Evolutionary conservation across 164 flowering plant species (phyloP).

Genomic region (Nelumbo lutea): DNA sequence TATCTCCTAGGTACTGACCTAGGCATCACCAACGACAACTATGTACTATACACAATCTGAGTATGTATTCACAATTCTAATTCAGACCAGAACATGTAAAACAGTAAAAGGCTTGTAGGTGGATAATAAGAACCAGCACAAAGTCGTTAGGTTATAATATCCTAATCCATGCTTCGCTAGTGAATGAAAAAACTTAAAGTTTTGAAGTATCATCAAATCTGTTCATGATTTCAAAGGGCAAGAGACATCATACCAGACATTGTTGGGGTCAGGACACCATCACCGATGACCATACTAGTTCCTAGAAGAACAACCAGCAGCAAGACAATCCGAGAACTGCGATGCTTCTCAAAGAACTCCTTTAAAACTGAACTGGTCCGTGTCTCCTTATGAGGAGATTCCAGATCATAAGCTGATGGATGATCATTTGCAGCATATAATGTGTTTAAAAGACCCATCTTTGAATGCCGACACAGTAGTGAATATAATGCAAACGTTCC

Average conservation of each 20-base stretch:
- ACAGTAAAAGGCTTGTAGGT: no score
- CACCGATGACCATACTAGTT: slow-evolving; percentile 57
- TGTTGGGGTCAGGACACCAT: slow-evolving; percentile 54
- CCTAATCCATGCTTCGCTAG: background rate
- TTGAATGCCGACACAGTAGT: slow-evolving; percentile 42
- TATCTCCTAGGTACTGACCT: no score
- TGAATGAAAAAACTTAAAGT: background rate
- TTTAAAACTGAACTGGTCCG: slow-evolving; percentile 27
- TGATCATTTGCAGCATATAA: slow-evolving; percentile 23
- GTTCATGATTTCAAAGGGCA: background rate
- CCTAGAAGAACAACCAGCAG: slow-evolving; percentile 49
- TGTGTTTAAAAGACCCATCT: slow-evolving; percentile 31
- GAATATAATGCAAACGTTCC: slow-evolving; percentile 74
- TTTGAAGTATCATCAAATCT: no score
- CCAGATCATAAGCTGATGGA: slow-evolving; percentile 18
- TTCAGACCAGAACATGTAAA: no score
- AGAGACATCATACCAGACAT: slow-evolving; percentile 42
- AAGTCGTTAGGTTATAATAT: background rate
- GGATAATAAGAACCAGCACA: background rate
- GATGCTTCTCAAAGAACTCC: slow-evolving; percentile 40
- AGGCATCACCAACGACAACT: no score
- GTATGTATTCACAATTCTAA: no score
- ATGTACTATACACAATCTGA: no score
- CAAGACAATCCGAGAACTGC: slow-evolving; percentile 28
- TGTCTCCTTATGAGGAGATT: slow-evolving; percentile 24